A percentile compares a stretch with the other conserved stretches of the same genome.
Evolutionary conservation across 306 rosid species (phyloP).

Genomic region (Inga laurina): DNA sequence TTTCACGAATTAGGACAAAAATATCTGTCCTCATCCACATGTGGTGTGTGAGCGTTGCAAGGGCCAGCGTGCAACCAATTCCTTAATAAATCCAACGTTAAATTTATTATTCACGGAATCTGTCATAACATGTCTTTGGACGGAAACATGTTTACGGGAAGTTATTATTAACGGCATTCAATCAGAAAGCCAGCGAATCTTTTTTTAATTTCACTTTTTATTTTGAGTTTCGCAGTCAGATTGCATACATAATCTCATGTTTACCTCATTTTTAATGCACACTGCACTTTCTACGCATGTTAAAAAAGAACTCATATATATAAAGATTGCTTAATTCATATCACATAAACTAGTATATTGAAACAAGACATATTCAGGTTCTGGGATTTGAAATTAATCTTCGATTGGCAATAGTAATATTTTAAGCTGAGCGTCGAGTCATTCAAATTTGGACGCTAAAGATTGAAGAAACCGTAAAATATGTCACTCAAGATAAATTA

Average conservation of each 20-base stretch:
- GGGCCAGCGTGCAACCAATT: background rate
- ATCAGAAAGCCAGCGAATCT: background rate
- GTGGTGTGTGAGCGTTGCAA: background rate
- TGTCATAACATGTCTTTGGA: background rate
- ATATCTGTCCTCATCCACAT: background rate
- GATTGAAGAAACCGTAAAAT: background rate
- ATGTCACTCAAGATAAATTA: background rate
- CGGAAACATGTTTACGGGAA: background rate
- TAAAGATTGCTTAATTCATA: background rate
- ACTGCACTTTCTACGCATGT: background rate
- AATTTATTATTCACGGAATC: background rate
- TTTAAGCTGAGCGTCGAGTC: background rate
- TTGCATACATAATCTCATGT: background rate
- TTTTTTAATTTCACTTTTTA: background rate
- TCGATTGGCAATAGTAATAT: background rate
- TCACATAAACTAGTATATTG: background rate
- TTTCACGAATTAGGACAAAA: background rate
- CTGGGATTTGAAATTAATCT: background rate
- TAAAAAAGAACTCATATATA: background rate
- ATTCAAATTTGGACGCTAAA: background rate
- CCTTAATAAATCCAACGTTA: background rate
- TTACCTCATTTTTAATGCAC: background rate
- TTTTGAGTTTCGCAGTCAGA: background rate
- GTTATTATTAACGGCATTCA: background rate
- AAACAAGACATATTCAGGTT: background rate